These are phyloP conservation scores for Raphanus sativus DNA, from an alignment of 345 rosid species.

Conservation along the genomic window DNA sequence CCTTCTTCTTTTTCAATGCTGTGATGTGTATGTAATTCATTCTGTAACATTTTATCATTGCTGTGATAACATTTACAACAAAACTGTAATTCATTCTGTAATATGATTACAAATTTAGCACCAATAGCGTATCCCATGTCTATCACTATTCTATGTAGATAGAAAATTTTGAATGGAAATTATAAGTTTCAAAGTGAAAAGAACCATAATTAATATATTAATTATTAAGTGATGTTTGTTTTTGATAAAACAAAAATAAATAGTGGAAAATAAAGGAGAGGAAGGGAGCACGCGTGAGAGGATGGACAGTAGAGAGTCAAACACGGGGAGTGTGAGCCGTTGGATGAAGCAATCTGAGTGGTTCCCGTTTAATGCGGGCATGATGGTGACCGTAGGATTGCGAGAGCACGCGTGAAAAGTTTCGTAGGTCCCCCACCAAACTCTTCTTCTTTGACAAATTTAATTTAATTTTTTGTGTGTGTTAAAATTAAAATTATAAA, in stretches of 20 bases:
- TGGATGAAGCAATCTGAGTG: slow-evolving; percentile 35
- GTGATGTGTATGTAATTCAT: too few species aligned
- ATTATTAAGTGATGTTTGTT: background rate
- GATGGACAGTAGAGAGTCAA: slow-evolving; percentile 47
- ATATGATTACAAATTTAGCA: background rate
- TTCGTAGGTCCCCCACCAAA: slow-evolving; percentile 17
- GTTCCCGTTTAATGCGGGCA: slow-evolving; percentile 40
- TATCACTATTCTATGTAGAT: background rate
- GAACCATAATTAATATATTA: background rate
- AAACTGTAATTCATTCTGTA: background rate
- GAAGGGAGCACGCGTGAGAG: slow-evolving; percentile 43
- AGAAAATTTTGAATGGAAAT: background rate
- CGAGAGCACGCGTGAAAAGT: slow-evolving; percentile 42
- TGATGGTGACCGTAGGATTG: slow-evolving; percentile 40
- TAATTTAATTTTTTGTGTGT: background rate
- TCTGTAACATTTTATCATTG: too few species aligned
- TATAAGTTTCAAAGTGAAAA: background rate
- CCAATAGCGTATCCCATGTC: background rate
- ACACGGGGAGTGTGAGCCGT: slow-evolving; percentile 44
- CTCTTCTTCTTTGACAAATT: slow-evolving; percentile 12
- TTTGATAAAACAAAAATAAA: slow-evolving; percentile 2
- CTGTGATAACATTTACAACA: background rate
- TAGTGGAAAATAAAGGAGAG: background rate
- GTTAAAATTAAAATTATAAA: background rate
- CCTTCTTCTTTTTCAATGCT: too few species aligned